These are phyloP conservation scores for Laguncularia racemosa DNA, from an alignment of 345 rosid species.

Conservation along the genomic window DNA sequence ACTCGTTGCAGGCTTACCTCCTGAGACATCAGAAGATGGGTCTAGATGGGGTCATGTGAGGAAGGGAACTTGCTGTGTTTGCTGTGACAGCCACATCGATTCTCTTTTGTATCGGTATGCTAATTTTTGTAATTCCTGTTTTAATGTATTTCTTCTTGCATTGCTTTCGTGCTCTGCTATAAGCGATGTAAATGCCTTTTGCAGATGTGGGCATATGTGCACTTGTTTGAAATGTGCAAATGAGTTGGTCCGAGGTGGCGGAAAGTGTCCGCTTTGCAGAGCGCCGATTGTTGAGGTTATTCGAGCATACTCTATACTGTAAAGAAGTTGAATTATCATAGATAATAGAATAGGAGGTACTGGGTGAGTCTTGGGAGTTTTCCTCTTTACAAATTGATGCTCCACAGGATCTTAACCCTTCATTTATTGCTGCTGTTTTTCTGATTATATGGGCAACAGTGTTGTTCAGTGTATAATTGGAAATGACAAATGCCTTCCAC, in stretches of 20 bases:
- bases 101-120: constrained; percentile 85
- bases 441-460: constrained; percentile 30
- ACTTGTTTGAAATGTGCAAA: constrained; percentile 93
- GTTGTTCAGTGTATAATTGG: constrained; percentile 36
- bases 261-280: constrained; percentile 93
- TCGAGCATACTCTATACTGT: constrained; percentile 93
- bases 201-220: constrained; percentile 99
- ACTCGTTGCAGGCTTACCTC: constrained; percentile 37
- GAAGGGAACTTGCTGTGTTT: constrained; percentile 95
- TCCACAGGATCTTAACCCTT: constrained; percentile 14
- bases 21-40: constrained; percentile 87
- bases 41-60: constrained; percentile 87
- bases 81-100: constrained; percentile 94
- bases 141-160: too few relatives aligned
- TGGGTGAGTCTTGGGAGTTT: constrained; percentile 14
- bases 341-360: constrained; percentile 10
- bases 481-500: constrained; percentile 34
- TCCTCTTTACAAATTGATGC: constrained; percentile 6
- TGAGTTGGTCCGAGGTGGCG: constrained; percentile 82
- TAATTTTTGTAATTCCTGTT: background rate
- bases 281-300: constrained; percentile 94
- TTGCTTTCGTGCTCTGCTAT: background rate
- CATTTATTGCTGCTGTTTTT: constrained; percentile 21
- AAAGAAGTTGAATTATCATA: constrained; percentile 18
- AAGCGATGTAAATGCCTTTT: background rate